phyloP scores from a whole-genome alignment of 2,329 filamentous ascomycete species.

The Botryotinia narcissicola region DNA sequence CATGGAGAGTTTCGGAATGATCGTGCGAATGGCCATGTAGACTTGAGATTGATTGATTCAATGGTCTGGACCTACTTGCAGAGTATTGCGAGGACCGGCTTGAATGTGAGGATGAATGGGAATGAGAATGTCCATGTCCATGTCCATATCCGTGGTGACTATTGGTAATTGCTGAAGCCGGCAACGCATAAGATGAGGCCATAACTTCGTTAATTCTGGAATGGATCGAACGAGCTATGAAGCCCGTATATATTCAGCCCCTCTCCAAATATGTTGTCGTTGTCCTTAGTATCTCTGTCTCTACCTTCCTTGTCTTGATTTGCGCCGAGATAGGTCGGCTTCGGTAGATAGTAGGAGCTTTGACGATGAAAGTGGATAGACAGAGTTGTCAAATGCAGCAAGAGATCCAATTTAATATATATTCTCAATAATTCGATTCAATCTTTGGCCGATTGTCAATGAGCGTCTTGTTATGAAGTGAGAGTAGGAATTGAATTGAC shows the following conservation, averaged over 20 bases:
- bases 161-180: slow-evolving; percentile 37
- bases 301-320: background rate
- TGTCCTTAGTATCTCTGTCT: background rate
- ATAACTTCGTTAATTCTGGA: slow-evolving; percentile 27
- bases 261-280: slow-evolving; percentile 4
- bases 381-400: background rate
- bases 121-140: slow-evolving; percentile 39
- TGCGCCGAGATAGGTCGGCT: slow-evolving; percentile 5
- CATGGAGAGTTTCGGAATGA: slow-evolving; percentile 33
- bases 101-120: slow-evolving; percentile 40
- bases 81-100: slow-evolving; percentile 30
- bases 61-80: slow-evolving; percentile 26
- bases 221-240: slow-evolving; percentile 27
- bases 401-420: background rate
- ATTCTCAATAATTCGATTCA: background rate
- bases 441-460: background rate
- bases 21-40: slow-evolving; percentile 32
- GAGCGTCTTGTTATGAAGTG: background rate
- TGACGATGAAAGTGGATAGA: background rate
- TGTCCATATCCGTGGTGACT: slow-evolving; percentile 29
- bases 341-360: slow-evolving; percentile 14
- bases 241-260: slow-evolving; percentile 21
- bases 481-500: background rate
- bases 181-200: slow-evolving; percentile 40
- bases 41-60: slow-evolving; percentile 34